phyloP scores from a whole-genome alignment of 139 green algal genomes.

The Penium margaritaceum region DNA sequence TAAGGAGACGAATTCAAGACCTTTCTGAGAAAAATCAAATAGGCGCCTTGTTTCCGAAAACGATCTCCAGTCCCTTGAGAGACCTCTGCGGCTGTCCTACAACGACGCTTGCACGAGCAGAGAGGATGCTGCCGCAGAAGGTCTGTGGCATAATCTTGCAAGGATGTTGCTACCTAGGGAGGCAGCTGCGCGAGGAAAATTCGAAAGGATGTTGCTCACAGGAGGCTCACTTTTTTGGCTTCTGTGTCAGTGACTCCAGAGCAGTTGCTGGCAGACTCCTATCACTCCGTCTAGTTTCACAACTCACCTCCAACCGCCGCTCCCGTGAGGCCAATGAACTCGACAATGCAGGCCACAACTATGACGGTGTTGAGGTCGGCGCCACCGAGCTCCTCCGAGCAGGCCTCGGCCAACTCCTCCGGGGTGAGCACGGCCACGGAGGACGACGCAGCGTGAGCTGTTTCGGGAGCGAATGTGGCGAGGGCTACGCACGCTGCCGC shows the following conservation, averaged over 20 bases:
- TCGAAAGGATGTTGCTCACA: neutral
- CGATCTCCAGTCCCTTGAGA: too few relatives aligned
- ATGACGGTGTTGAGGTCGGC: slow-evolving; percentile 38
- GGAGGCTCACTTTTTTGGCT: neutral
- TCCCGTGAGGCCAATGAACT: slow-evolving; percentile 34
- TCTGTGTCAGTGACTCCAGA: neutral
- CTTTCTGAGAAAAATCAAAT: too few relatives aligned
- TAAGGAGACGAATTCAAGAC: too few relatives aligned
- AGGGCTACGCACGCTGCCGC: too few relatives aligned
- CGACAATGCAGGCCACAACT: slow-evolving; percentile 22
- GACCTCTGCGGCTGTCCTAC: too few relatives aligned
- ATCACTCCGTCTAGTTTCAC: neutral
- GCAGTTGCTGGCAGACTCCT: neutral
- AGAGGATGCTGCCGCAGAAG: neutral
- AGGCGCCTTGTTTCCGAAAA: too few relatives aligned
- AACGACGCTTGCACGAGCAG: too few relatives aligned
- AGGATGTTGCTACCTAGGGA: too few relatives aligned
- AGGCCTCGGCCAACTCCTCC: slow-evolving; percentile 6
- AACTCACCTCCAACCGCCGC: slow-evolving; percentile 34
- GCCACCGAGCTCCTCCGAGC: slow-evolving; percentile 20
- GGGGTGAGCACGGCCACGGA: too few relatives aligned
- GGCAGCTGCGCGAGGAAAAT: too few relatives aligned
- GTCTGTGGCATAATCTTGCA: neutral
- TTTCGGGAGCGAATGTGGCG: too few relatives aligned
- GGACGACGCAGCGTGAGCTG: too few relatives aligned